Evolutionary conservation across 164 flowering plant species (phyloP), one percentile per base, ranked within the genome.

Genomic region (Platanus orientalis): DNA sequence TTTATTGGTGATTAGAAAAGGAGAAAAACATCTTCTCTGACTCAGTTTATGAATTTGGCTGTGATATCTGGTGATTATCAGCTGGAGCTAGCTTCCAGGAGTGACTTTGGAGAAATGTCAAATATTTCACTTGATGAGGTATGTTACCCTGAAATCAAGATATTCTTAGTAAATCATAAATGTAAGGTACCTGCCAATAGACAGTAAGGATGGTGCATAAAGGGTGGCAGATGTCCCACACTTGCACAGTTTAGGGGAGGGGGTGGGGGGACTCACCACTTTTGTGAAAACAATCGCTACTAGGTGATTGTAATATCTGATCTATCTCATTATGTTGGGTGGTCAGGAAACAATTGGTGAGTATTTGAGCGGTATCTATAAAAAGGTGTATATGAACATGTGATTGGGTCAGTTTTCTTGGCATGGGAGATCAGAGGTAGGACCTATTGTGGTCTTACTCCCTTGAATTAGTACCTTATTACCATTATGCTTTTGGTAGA

Each of bases 21-120:
- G 0, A 34, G 1, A 21, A 23, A 36, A 17, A 40, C 42, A 25
- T 13, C 7, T 11, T 20, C 5, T 20, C 59, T 63, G 17, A 54
- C 42, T 36, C 28, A 14, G 25, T 36, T 63, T 25, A n/a, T 54
- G 24, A n/a, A 19, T 39, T 50, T 61, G 23, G 23, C 21, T 20
- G 45, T 34, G 19, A 5, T 30, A 23, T 17, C 23, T 36, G 13
- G 32, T 57, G 42, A n/a, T 73, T 69, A 51, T 68, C 87, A 94
- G 97, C 80, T 94, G 50, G 93, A 88, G 65, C 61, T 88, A 68
- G 83, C 87, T 67, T 79, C 83, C 47, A 76, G 70, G 66, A 78
- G 77, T 60, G 90, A 81, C 59, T 71, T 80, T 64, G 92, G 84
- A 49, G 87, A 88, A 42, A 64, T 54, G 13, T 49, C 83, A 55